Percentiles rank a stretch among this genome's conserved stretches.
phyloP scores from a whole-genome alignment of 2,329 filamentous ascomycete genomes.

The Claviceps sp. region DNA sequence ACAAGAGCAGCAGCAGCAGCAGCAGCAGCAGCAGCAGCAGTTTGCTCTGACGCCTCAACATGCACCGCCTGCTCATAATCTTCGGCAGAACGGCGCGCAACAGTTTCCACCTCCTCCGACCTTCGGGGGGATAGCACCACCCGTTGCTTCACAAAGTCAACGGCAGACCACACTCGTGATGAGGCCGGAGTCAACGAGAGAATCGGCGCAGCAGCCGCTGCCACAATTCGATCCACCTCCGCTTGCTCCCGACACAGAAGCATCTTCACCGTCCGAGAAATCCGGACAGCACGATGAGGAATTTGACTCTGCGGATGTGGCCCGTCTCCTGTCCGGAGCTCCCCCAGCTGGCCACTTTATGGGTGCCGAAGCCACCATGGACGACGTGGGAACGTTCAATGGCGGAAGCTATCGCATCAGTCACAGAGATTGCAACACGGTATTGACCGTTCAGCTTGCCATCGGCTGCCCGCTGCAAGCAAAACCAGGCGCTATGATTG shows the following conservation, averaged over 20 bases:
- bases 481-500: slow-evolving; percentile 83
- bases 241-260: slow-evolving; percentile 10
- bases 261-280: slow-evolving; percentile 18
- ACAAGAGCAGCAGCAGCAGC: slow-evolving; percentile 6
- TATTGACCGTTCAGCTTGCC: slow-evolving; percentile 79
- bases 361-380: slow-evolving; percentile 48
- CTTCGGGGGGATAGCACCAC: background rate
- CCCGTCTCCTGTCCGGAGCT: slow-evolving; percentile 24
- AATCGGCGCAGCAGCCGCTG: slow-evolving; percentile 14
- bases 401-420: slow-evolving; percentile 89
- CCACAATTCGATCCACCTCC: slow-evolving; percentile 17
- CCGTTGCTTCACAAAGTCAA: background rate
- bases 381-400: slow-evolving; percentile 94
- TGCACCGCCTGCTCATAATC: background rate
- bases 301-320: slow-evolving; percentile 12
- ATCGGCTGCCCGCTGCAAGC: slow-evolving; percentile 73
- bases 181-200: slow-evolving; percentile 13
- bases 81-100: slow-evolving; percentile 9
- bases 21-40: too few species aligned
- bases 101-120: slow-evolving; percentile 10
- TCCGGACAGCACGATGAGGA: slow-evolving; percentile 10
- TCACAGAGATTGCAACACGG: slow-evolving; percentile 81
- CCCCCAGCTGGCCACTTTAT: slow-evolving; percentile 43
- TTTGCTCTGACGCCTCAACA: too few species aligned
- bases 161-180: slow-evolving; percentile 12